A percentile compares a stretch with the other conserved stretches of the same genome.
These are phyloP conservation scores for Fusarium scirpi DNA, from an alignment of 2,329 filamentous ascomycete species.

Conservation along the genomic window DNA sequence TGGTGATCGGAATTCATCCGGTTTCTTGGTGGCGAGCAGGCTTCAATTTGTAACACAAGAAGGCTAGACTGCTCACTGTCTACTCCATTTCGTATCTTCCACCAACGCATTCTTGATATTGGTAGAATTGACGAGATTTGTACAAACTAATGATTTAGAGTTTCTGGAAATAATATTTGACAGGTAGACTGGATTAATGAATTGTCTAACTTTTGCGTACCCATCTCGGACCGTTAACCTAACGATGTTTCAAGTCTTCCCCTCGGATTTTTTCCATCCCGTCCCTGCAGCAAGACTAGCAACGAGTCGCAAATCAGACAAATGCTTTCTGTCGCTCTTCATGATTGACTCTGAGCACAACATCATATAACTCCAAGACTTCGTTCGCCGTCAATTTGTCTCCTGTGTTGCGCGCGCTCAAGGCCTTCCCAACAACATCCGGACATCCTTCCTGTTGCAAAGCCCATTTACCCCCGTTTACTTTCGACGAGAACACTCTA, in stretches of 20 bases:
- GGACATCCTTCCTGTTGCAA: not conserved
- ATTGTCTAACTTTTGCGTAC: not conserved
- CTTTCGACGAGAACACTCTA: not conserved
- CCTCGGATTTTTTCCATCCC: too few species aligned
- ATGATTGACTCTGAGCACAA: not conserved
- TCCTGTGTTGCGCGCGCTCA: not conserved
- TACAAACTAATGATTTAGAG: too few species aligned
- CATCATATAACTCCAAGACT: not conserved
- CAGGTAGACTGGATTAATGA: not conserved
- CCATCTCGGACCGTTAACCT: too few species aligned
- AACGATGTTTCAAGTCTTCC: too few species aligned
- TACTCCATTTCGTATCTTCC: not conserved
- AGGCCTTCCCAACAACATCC: not conserved
- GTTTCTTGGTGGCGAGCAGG: not conserved
- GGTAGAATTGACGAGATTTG: fast-evolving
- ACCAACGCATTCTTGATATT: not conserved
- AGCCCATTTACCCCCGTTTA: not conserved
- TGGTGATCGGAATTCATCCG: not conserved
- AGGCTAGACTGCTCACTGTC: too few species aligned
- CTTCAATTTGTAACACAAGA: fast-evolving
- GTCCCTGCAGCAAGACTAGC: not conserved
- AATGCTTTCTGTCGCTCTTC: not conserved
- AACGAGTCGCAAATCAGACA: not conserved
- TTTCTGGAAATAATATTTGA: fast-evolving
- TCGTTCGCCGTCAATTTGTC: not conserved